Evolutionary conservation across 2,329 filamentous ascomycete species (phyloP), one percentile per base, ranked within the genome.

Genomic region (Fusarium sp.): DNA sequence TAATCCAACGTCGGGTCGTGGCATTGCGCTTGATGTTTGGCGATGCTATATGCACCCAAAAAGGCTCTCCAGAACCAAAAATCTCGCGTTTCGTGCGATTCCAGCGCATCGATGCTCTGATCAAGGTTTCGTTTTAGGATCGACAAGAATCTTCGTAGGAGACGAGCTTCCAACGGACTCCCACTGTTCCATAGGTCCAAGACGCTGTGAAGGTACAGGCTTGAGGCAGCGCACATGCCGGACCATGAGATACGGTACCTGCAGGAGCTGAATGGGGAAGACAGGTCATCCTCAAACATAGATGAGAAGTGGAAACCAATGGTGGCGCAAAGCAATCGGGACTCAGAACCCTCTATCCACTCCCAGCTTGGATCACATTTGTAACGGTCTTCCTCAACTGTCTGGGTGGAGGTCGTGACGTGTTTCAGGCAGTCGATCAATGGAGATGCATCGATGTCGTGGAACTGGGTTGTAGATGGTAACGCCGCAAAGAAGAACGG

Each of bases 301-400:
- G 70, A 73, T 0, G 47, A 43, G 21, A 73, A 55, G 19, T 73
- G 70, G 1, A 66, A 63, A 10, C 60, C 53, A 17, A 70, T 56
- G 3, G 65, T 62, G 0, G 50, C 56, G 9, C 64, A 58, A 0
- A 68, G 49, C 1, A 73, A 23, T 1, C 52, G 56, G 3, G 70
- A 73, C 10, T 70, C 70, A 1, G 70, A 69, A 7, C 70, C 70
- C 10, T 73, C 70, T 0, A 57, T 53, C 70, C 70, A 73, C 9
- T 70, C 64, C 56, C 61, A 59, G 6, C 63, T 46, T 11, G 70
- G 70, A 26, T 73, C 70, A n/a, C 47, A 45, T 4, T 60, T 43
- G 4, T 42, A 40, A 4, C 38, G 21, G 1, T 67, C 58, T 1
- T 44, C 24, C 0, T n/a, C 48, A 0, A 28, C 44, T 7, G 56